phyloP scores from a whole-genome alignment of 371 early-diverging fungal species.

The Rhizopus delemar region DNA sequence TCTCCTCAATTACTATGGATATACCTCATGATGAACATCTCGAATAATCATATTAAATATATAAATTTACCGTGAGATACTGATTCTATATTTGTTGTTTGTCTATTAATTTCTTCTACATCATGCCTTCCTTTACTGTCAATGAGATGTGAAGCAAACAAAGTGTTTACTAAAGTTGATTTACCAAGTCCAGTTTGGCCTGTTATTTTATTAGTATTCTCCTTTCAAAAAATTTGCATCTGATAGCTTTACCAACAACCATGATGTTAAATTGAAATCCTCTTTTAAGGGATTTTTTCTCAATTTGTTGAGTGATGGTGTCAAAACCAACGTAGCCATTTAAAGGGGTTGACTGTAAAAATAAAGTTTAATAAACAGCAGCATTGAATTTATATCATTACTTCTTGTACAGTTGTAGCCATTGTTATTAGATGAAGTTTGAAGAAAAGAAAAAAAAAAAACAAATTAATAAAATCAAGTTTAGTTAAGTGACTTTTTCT shows the following conservation, averaged over 20 bases:
- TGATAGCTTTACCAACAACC: slow-evolving; percentile 72
- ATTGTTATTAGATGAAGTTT: neutral
- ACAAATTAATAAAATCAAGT: too few species aligned
- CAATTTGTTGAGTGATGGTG: slow-evolving; percentile 90
- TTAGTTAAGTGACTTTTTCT: too few species aligned
- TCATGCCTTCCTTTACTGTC: slow-evolving; percentile 79
- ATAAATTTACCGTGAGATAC: slow-evolving; percentile 69
- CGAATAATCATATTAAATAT: neutral
- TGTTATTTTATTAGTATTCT: slow-evolving; percentile 15
- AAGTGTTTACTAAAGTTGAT: slow-evolving; percentile 97
- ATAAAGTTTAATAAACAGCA: neutral
- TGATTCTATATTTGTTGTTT: slow-evolving; percentile 82
- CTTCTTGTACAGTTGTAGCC: slow-evolving; percentile 1
- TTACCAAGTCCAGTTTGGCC: slow-evolving; percentile 98
- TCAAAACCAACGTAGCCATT: slow-evolving; percentile 93
- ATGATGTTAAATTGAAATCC: slow-evolving; percentile 95
- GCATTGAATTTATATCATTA: neutral
- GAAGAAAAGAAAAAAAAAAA: too few species aligned
- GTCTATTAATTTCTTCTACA: slow-evolving; percentile 66
- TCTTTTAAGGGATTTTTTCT: slow-evolving; percentile 88
- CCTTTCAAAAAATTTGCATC: neutral
- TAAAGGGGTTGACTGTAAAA: slow-evolving; percentile 3
- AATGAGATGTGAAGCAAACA: slow-evolving; percentile 83
- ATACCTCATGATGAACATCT: neutral
- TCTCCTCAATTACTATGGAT: slow-evolving; percentile 74